A percentile compares a stretch with the other conserved stretches of the same genome.
Conservation (phyloP, 768 basidiomycete genomes). For the Naganishia vaughanmartiniae region DNA sequence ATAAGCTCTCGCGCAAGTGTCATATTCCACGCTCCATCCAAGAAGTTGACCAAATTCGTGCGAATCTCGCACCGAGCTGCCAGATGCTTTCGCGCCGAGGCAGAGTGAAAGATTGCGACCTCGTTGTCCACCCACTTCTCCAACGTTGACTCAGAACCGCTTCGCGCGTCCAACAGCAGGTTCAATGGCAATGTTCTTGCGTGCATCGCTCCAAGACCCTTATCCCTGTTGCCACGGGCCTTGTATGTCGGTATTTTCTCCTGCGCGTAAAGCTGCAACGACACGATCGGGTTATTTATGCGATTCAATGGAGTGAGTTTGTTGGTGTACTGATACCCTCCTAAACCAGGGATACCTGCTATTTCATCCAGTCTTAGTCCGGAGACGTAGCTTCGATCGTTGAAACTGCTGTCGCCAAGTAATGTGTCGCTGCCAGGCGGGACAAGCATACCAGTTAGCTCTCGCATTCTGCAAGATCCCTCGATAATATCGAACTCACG, state of each 20-base stretch:
- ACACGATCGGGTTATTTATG: not conserved
- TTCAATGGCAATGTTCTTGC: not conserved
- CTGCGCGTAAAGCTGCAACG: conserved; percentile 3
- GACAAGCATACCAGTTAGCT: not conserved
- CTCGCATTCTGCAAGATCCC: not conserved
- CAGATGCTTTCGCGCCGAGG: not conserved
- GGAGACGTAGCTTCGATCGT: not conserved
- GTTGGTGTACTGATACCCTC: not conserved
- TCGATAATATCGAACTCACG: not conserved
- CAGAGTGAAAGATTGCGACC: not conserved
- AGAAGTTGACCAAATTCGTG: not conserved
- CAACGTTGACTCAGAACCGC: not conserved
- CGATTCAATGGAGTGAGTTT: not conserved
- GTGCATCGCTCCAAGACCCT: not conserved
- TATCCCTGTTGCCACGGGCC: not conserved
- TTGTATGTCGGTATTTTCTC: not conserved
- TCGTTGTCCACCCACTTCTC: not conserved
- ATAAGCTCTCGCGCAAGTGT: not conserved
- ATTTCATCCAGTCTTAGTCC: not conserved
- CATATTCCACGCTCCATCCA: not conserved
- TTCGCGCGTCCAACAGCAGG: not conserved
- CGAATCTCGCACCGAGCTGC: not conserved
- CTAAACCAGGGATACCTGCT: not conserved
- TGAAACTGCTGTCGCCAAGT: not conserved
- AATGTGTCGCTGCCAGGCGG: not conserved